Conservation (phyloP, 345 rosid species). For the Firmiana major region DNA sequence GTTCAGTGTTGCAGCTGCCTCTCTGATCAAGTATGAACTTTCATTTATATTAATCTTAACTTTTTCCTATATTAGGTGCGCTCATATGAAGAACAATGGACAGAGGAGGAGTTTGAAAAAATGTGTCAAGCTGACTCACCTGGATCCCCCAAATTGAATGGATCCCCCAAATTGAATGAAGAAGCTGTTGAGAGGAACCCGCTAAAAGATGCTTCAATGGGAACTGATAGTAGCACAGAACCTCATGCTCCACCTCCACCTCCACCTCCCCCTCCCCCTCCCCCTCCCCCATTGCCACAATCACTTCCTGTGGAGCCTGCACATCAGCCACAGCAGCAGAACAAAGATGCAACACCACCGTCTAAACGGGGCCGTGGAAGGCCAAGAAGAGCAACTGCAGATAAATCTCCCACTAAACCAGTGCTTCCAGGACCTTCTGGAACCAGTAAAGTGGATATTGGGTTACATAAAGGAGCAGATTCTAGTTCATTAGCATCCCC, state of each 20-base stretch:
- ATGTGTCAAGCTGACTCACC: conserved; percentile 81
- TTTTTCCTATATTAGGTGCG: conserved; percentile 50
- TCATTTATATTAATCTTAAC: background rate
- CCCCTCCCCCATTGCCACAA: conserved; percentile 15
- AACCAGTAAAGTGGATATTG: conserved; percentile 32
- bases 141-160: conserved; percentile 58
- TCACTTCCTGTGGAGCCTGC: conserved; percentile 24
- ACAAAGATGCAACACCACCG: conserved; percentile 64
- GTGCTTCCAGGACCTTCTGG: conserved; percentile 29
- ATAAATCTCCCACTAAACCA: conserved; percentile 39
- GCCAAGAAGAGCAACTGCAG: conserved; percentile 59
- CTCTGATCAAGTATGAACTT: background rate
- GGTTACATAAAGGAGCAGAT: conserved; percentile 32
- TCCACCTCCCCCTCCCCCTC: background rate
- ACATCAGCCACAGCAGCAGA: conserved; percentile 28
- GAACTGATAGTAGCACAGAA: conserved; percentile 26
- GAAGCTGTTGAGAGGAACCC: conserved; percentile 41
- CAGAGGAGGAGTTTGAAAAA: conserved; percentile 94
- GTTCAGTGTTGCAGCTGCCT: conserved; percentile 3
- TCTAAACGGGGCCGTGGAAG: conserved; percentile 93
- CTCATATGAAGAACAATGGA: conserved; percentile 87
- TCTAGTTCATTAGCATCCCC: conserved; percentile 30
- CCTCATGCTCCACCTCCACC: conserved; percentile 22
- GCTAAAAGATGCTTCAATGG: conserved; percentile 31
- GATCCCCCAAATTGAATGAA: conserved; percentile 56